These are phyloP conservation scores for Colletotrichum spinosum DNA, from an alignment of 2,329 filamentous ascomycete genomes.

Conservation along the genomic window DNA sequence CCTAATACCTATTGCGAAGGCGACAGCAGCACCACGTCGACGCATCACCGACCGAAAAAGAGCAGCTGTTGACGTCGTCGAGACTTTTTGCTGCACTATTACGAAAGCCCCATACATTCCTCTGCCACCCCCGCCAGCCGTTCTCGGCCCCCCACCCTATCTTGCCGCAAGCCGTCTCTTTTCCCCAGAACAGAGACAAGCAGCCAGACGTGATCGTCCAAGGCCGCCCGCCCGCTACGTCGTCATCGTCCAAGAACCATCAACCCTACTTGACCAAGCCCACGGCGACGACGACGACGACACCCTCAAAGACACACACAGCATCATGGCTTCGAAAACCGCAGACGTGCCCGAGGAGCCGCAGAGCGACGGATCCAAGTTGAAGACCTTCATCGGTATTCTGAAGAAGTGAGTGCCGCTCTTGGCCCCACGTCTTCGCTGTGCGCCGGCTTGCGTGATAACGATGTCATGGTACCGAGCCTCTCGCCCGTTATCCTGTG, in stretches of 20 bases:
- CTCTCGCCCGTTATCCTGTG: too few species aligned
- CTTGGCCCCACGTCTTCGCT: conserved; percentile 16
- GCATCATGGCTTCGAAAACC: conserved; percentile 52
- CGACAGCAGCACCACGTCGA: too few species aligned
- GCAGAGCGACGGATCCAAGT: conserved; percentile 85
- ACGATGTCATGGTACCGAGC: too few species aligned
- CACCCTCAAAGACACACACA: conserved; percentile 11
- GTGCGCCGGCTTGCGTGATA: conserved; percentile 6
- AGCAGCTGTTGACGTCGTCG: background rate
- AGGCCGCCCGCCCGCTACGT: conserved; percentile 5
- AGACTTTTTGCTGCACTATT: too few species aligned
- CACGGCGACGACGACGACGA: background rate
- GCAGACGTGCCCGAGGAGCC: conserved; percentile 55
- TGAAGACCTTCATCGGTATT: conserved; percentile 89
- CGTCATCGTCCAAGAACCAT: conserved; percentile 22
- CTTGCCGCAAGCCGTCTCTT: conserved; percentile 32
- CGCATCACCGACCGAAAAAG: too few species aligned
- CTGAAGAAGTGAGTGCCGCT: conserved; percentile 78
- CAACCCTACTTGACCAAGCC: background rate
- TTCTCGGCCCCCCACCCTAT: conserved; percentile 37
- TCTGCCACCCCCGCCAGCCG: conserved; percentile 27
- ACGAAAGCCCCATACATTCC: background rate
- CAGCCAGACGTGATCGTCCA: too few species aligned
- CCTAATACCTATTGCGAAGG: background rate
- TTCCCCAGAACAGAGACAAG: background rate